phyloP scores from a whole-genome alignment of 352 stramenopile species.

The Phytophthora palmivora region DNA sequence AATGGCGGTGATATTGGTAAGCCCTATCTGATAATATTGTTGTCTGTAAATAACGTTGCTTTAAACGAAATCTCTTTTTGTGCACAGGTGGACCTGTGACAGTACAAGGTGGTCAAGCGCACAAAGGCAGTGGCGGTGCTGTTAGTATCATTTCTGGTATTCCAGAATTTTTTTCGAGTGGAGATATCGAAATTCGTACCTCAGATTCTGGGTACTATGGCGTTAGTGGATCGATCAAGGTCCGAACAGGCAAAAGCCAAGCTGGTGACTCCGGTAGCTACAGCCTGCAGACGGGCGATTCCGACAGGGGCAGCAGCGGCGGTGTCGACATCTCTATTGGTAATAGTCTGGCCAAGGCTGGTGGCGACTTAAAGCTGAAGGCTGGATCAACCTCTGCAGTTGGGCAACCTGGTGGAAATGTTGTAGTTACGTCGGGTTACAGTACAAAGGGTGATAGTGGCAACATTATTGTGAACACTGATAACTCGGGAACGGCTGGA shows the following conservation, averaged over 20 bases:
- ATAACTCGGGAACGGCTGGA: conserved; percentile 77
- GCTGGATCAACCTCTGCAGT: conserved; percentile 37
- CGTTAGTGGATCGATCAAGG: conserved; percentile 71
- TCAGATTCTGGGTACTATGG: conserved; percentile 70
- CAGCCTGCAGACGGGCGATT: conserved; percentile 64
- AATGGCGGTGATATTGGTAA: conserved; percentile 53
- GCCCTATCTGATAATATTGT: not conserved
- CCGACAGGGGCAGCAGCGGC: conserved; percentile 38
- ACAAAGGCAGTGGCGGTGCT: conserved; percentile 58
- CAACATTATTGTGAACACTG: conserved; percentile 72
- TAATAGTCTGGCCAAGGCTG: conserved; percentile 26
- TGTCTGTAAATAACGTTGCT: not conserved
- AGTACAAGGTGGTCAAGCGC: conserved; percentile 53
- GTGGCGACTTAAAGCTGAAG: conserved; percentile 36
- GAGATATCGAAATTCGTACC: conserved; percentile 65
- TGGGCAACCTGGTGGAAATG: conserved; percentile 72
- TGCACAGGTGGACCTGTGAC: conserved; percentile 49
- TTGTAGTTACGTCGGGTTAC: conserved; percentile 81
- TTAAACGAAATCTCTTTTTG: conserved; percentile 14
- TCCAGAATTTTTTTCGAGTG: conserved; percentile 56
- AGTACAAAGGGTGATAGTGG: conserved; percentile 79
- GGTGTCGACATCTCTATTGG: conserved; percentile 31
- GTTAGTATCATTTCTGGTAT: conserved; percentile 54
- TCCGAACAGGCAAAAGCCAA: conserved; percentile 65
- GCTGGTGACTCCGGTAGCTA: conserved; percentile 67